phyloP scores from a whole-genome alignment of 2,329 filamentous ascomycete species.

The Truncatella angustata region DNA sequence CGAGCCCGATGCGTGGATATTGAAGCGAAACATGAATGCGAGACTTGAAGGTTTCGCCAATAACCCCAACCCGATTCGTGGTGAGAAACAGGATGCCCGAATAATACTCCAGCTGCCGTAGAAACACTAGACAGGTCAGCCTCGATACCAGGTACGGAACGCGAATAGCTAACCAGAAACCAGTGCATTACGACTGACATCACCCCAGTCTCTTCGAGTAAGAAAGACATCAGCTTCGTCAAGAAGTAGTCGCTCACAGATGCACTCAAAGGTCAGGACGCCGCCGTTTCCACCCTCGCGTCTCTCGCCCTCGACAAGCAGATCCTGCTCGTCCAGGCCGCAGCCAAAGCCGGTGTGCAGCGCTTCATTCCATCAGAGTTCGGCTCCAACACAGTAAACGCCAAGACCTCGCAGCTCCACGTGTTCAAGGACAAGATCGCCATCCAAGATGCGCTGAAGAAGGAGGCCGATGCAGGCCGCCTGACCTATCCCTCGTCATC shows the following conservation, averaged over 20 bases:
- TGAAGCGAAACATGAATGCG: constrained; percentile 19
- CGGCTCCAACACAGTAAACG: constrained; percentile 11
- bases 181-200: no score
- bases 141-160: no score
- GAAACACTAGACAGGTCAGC: no score
- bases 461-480: constrained; percentile 35
- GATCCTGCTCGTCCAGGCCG: constrained; percentile 52
- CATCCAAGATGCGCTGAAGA: constrained; percentile 37
- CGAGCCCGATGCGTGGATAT: constrained; percentile 15
- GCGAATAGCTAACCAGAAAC: no score
- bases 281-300: constrained; percentile 49
- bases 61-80: constrained; percentile 20
- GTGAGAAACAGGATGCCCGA: constrained; percentile 20
- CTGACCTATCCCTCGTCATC: constrained; percentile 53
- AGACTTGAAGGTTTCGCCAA: constrained; percentile 24
- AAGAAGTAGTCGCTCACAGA: constrained; percentile 13
- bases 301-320: constrained; percentile 35
- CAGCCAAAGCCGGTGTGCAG: constrained; percentile 56
- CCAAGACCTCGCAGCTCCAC: constrained; percentile 40
- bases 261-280: constrained; percentile 57
- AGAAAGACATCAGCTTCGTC: no score
- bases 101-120: constrained; percentile 28
- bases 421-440: constrained; percentile 50
- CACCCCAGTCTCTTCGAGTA: no score
- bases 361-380: constrained; percentile 64